Conservation (phyloP, 352 stramenopile species). For the Phytophthora fragariae region DNA sequence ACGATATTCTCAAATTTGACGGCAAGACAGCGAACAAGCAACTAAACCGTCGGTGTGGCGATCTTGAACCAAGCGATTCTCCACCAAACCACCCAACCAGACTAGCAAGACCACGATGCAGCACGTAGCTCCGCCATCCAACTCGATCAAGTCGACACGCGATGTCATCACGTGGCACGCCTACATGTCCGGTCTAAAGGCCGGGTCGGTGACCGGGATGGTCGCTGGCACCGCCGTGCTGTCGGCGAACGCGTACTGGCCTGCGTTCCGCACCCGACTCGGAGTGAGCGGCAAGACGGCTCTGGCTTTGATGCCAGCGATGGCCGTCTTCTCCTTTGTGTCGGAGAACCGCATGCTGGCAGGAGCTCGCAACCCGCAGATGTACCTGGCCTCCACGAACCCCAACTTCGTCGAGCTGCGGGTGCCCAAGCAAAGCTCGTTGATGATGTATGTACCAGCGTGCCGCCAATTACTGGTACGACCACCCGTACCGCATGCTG, state of each 20-base stretch:
- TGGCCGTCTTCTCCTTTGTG: conserved; percentile 62
- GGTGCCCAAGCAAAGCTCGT: conserved; percentile 30
- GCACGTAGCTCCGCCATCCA: conserved; percentile 1
- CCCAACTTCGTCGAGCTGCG: conserved; percentile 40
- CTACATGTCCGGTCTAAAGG: conserved; percentile 48
- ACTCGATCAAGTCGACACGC: conserved; percentile 21
- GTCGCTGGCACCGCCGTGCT: conserved; percentile 41
- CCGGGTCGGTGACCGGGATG: conserved; percentile 39
- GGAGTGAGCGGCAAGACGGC: conserved; percentile 71
- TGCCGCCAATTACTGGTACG: conserved; percentile 67
- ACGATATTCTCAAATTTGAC: conserved; percentile 16
- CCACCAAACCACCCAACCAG: background rate
- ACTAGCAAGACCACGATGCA: conserved; percentile 9
- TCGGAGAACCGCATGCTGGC: conserved; percentile 57
- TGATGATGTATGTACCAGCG: conserved; percentile 58
- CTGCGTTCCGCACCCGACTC: conserved; percentile 63
- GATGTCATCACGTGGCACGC: conserved; percentile 50
- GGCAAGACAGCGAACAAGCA: background rate
- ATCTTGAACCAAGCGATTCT: background rate
- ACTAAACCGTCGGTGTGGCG: background rate
- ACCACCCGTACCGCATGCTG: conserved; percentile 69
- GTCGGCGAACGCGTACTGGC: conserved; percentile 57
- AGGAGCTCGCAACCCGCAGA: conserved; percentile 66
- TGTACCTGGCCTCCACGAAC: conserved; percentile 62
- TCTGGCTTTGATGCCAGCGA: conserved; percentile 54